These are phyloP conservation scores for Mycena indigotica DNA, from an alignment of 768 basidiomycete species.

Conservation along the genomic window DNA sequence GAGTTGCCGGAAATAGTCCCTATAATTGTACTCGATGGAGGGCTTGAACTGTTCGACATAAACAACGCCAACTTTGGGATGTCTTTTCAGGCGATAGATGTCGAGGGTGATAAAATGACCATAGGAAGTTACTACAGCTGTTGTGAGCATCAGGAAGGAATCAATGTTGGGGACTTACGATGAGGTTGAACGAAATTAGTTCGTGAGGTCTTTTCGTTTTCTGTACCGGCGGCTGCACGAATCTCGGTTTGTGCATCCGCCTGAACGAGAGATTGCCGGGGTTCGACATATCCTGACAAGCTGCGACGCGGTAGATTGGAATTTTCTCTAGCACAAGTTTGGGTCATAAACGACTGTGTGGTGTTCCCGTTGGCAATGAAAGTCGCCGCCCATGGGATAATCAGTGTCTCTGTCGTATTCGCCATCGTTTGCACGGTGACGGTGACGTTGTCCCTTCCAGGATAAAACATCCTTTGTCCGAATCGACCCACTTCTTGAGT, in stretches of 20 bases:
- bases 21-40: neutral
- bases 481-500: constrained; percentile 20
- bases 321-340: constrained; percentile 8
- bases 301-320: neutral
- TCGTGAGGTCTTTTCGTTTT: neutral
- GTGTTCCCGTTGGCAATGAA: constrained; percentile 13
- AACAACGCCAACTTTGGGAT: constrained; percentile 23
- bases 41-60: constrained; percentile 23
- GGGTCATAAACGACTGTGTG: constrained; percentile 16
- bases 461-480: constrained; percentile 17
- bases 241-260: constrained; percentile 7
- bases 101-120: constrained; percentile 18
- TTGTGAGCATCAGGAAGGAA: neutral
- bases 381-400: constrained; percentile 21
- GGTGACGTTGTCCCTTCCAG: constrained; percentile 11
- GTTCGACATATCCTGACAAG: neutral
- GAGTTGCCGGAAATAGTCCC: constrained; percentile 9
- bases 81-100: constrained; percentile 16
- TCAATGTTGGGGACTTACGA: neutral
- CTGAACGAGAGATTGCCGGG: constrained; percentile 7
- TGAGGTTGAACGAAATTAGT: constrained; percentile 17
- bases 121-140: constrained; percentile 15
- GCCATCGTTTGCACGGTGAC: constrained; percentile 4
- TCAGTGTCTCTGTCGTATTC: constrained; percentile 1
- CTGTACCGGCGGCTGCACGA: constrained; percentile 2